Evolutionary conservation across 805 yeast genomes (phyloP).

Genomic region (Saccharomyces kudriavzevii): DNA sequence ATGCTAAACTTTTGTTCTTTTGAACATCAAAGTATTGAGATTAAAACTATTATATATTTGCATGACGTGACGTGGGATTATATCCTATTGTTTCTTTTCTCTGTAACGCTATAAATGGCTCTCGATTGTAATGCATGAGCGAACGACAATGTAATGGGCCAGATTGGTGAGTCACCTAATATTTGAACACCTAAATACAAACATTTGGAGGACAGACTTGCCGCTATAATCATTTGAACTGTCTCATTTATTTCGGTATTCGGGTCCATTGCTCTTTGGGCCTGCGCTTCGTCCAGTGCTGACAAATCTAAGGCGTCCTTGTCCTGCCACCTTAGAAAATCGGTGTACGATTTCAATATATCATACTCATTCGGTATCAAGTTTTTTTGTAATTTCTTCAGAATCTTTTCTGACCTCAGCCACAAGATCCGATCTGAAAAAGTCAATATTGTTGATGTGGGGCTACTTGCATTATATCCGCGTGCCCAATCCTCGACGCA

Average conservation of each 20-base stretch:
- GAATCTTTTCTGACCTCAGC: constrained; percentile 53
- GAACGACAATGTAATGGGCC: constrained; percentile 75
- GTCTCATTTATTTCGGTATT: constrained; percentile 37
- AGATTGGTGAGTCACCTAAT: constrained; percentile 76
- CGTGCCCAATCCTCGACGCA: constrained; percentile 43
- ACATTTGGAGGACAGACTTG: constrained; percentile 47
- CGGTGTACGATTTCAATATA: constrained; percentile 44
- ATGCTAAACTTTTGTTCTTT: background rate
- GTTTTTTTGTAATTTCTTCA: constrained; percentile 52
- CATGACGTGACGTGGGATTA: background rate
- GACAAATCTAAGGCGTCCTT: constrained; percentile 30
- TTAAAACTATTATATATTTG: background rate
- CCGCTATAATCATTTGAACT: constrained; percentile 40
- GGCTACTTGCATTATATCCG: constrained; percentile 28
- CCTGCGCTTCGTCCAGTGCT: constrained; percentile 39
- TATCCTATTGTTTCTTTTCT: background rate
- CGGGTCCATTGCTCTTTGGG: constrained; percentile 40
- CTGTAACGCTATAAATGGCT: constrained; percentile 34
- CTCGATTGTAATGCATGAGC: constrained; percentile 72
- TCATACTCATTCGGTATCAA: constrained; percentile 46
- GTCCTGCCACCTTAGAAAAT: constrained; percentile 49
- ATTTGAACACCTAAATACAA: constrained; percentile 67
- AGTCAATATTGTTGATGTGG: constrained; percentile 24
- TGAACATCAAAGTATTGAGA: background rate
- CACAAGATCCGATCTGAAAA: constrained; percentile 51